Base-by-base conservation (phyloP, 495 filamentous ascomycete genomes). In the Aspergillus steynii region DNA sequence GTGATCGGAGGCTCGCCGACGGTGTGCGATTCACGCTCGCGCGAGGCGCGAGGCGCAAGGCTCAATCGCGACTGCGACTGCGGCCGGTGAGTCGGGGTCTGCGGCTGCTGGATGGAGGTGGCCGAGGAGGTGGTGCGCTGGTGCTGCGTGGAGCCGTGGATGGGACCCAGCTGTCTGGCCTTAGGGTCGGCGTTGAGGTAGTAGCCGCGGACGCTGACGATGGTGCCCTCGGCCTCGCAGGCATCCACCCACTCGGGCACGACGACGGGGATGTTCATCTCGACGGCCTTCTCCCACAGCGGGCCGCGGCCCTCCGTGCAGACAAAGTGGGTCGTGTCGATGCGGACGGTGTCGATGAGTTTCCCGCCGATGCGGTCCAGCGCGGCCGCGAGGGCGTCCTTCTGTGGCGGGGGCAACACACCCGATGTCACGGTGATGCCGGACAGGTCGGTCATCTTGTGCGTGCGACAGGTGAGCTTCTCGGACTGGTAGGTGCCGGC, bases 221-320 rank as follows among this genome's bases (percentile, higher is more conserved):
- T 96, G 50, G 92, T 87, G 9, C 96, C 96, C 72, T 93, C 93
- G 28, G 89, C 79, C 78, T 99, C 95, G 71, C 95, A 99, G 10
- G 90, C 93, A 60, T 94, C 88, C 26, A 99, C 84, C 95, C 95
- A 99, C 73, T 98, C 96, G 25, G 96, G 96, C 61, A 93, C 82
- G n/a, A 99, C 96, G 10, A 98, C 91, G 6, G 95, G 95, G 51
- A 99, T 96, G 76, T 98, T 99, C 87, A 95, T 95, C 77, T 97
- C 94, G 46, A 92, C 87, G 14, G 96, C 95, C 73, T 91, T 93
- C 76, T 98, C 96, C 96, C 96, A 99, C 27, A 85, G 80, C 50
- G 88, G 82, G 8, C 95, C 95, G 20, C 93, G 80, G 2, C 94
- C 94, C 70, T 99, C 96, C n/a, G 90, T 94, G 64, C 94, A 97